Conservation (phyloP, 257 asterid genomes). For the Nicotiana obtusifolia region DNA sequence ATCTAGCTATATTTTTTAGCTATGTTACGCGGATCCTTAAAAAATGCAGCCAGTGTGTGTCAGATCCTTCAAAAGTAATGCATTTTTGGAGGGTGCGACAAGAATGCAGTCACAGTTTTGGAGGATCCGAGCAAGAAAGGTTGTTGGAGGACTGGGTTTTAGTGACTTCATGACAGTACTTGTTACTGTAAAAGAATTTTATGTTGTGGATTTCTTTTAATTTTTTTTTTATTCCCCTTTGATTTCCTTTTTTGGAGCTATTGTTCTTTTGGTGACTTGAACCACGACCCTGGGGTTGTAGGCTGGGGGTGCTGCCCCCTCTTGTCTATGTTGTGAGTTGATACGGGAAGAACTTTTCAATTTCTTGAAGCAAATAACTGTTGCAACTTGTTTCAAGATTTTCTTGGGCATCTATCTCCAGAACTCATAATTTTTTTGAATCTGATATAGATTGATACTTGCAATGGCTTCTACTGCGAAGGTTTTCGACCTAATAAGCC, state of each 20-base stretch:
- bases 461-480: conserved; percentile 92
- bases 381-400: not conserved
- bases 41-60: too few relatives aligned
- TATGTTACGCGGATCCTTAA: not conserved
- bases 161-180: not conserved
- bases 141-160: not conserved
- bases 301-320: too few relatives aligned
- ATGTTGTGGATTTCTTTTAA: too few relatives aligned
- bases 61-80: too few relatives aligned
- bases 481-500: conserved; percentile 70
- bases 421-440: not conserved
- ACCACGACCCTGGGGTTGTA: too few relatives aligned
- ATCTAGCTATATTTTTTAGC: not conserved
- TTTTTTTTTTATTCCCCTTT: too few relatives aligned
- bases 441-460: conserved; percentile 63
- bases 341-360: not conserved
- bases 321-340: not conserved
- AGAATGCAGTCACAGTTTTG: not conserved
- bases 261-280: too few relatives aligned
- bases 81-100: too few relatives aligned
- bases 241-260: too few relatives aligned
- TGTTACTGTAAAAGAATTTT: too few relatives aligned
- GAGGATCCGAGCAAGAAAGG: not conserved
- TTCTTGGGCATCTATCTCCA: not conserved
- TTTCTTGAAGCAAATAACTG: not conserved